Evolutionary conservation across 2,329 filamentous ascomycete species (phyloP).

Genomic region (Arthrobotrys megalospora): DNA sequence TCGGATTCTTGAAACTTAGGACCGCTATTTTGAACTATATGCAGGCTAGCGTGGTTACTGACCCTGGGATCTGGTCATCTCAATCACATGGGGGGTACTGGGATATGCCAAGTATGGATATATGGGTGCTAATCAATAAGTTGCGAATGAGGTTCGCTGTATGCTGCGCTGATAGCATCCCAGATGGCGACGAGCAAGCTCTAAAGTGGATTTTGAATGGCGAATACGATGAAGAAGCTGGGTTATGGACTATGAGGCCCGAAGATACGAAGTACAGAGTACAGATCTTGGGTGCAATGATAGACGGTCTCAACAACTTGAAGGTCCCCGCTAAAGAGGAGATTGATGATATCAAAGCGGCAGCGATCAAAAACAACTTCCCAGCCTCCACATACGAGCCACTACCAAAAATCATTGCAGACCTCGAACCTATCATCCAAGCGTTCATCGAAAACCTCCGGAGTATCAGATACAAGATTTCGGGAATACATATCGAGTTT

Average conservation of each 20-base stretch:
- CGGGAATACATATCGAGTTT: background rate
- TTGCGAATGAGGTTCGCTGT: background rate
- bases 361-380: background rate
- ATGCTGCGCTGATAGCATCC: background rate
- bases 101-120: background rate
- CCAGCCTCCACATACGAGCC: background rate
- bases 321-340: background rate
- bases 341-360: background rate
- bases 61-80: background rate
- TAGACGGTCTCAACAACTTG: background rate
- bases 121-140: background rate
- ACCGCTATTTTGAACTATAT: background rate
- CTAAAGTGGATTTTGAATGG: conserved; percentile 1
- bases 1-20: background rate
- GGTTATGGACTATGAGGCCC: background rate
- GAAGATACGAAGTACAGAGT: background rate
- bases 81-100: background rate
- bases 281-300: conserved; percentile 7
- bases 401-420: background rate
- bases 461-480: background rate
- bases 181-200: background rate
- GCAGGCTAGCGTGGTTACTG: background rate
- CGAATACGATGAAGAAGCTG: conserved; percentile 9
- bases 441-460: background rate
- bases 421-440: background rate